A percentile compares a stretch with the other conserved stretches of the same genome.
phyloP scores from a whole-genome alignment of 1,284 basidiomycete genomes.

The Ceraceosorus guamensis region DNA sequence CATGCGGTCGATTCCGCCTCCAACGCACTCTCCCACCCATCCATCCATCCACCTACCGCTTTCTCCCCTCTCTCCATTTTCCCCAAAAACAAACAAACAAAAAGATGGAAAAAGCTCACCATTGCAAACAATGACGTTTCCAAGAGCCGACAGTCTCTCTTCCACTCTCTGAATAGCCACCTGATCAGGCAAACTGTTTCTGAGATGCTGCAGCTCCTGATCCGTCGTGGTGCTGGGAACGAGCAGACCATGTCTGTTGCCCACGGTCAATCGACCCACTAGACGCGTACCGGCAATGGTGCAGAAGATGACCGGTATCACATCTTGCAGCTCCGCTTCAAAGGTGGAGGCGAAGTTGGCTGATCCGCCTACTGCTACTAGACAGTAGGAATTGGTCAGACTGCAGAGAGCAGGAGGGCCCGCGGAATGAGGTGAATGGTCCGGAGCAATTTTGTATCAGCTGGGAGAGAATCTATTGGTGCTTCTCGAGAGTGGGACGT shows the following conservation, averaged over 20 bases:
- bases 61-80: no score
- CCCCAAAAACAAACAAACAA: no score
- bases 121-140: slow-evolving; percentile 97
- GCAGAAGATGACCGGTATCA: slow-evolving; percentile 93
- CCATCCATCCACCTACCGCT: no score
- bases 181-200: slow-evolving; percentile 86
- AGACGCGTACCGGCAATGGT: slow-evolving; percentile 93
- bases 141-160: slow-evolving; percentile 88
- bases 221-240: slow-evolving; percentile 93
- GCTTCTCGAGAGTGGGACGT: background rate
- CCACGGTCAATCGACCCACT: slow-evolving; percentile 84
- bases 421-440: background rate
- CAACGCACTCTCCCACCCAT: background rate
- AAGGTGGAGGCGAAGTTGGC: slow-evolving; percentile 98
- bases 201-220: slow-evolving; percentile 93
- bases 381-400: slow-evolving; percentile 72
- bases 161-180: slow-evolving; percentile 93
- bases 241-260: slow-evolving; percentile 80
- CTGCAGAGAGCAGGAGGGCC: slow-evolving; percentile 51
- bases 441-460: slow-evolving; percentile 12
- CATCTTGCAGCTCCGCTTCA: slow-evolving; percentile 85
- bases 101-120: slow-evolving; percentile 53
- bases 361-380: slow-evolving; percentile 77
- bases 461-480: slow-evolving; percentile 17
- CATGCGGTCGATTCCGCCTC: no score